Percentiles rank a stretch among this genome's conserved stretches.
Conservation (phyloP, 2,329 filamentous ascomycete genomes). For the Aspergillus novofumigatus region DNA sequence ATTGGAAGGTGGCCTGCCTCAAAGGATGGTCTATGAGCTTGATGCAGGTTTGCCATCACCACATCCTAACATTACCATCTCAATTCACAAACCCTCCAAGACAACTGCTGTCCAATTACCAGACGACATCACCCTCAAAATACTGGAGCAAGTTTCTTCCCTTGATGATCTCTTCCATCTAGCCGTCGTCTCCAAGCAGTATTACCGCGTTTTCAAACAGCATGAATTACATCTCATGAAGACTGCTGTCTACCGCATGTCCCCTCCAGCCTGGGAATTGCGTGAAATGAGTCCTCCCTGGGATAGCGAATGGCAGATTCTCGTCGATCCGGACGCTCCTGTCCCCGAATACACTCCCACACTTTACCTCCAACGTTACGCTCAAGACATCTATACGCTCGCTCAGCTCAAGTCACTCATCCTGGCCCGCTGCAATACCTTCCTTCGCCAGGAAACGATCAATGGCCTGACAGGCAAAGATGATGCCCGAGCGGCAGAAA, state of each 20-base stretch:
- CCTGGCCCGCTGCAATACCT: conserved; percentile 52
- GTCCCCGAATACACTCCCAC: conserved; percentile 51
- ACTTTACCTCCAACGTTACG: conserved; percentile 50
- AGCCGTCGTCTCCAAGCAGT: conserved; percentile 52
- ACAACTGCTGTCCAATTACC: conserved; percentile 43
- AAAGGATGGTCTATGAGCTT: conserved; percentile 31
- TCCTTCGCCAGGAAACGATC: conserved; percentile 54
- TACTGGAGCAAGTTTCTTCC: conserved; percentile 47
- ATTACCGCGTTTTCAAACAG: conserved; percentile 55
- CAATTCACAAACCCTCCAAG: conserved; percentile 14
- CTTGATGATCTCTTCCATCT: conserved; percentile 54
- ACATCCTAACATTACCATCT: conserved; percentile 5
- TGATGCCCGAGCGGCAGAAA: conserved; percentile 44
- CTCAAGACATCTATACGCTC: conserved; percentile 51
- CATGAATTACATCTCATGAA: conserved; percentile 54
- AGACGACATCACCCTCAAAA: conserved; percentile 49
- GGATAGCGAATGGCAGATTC: conserved; percentile 37
- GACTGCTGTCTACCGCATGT: conserved; percentile 49
- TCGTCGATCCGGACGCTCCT: conserved; percentile 43
- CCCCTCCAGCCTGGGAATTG: conserved; percentile 57
- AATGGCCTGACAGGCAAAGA: conserved; percentile 49
- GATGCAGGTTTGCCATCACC: conserved; percentile 23
- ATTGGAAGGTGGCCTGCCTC: conserved; percentile 16
- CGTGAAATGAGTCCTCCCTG: conserved; percentile 55
- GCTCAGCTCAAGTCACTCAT: conserved; percentile 54